Evolutionary conservation across 139 green algal genomes (phyloP).

Genomic region (Coelastrella sp.): DNA sequence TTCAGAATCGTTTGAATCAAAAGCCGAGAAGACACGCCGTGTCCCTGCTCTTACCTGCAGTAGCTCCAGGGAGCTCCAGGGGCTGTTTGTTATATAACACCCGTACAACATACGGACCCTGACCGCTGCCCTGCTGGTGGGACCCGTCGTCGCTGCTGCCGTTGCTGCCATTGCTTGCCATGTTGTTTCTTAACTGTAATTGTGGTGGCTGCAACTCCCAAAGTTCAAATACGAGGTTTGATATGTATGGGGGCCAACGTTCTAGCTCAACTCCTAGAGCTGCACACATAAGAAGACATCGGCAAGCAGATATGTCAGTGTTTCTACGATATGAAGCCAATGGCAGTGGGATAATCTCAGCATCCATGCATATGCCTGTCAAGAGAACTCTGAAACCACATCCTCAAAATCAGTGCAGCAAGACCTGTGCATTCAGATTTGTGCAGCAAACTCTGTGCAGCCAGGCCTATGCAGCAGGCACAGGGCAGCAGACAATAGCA

Average conservation of each 20-base stretch:
- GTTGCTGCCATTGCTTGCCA: neutral
- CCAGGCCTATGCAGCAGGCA: no score
- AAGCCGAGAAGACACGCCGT: no score
- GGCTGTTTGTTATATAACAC: slow-evolving; percentile 77
- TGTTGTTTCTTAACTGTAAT: slow-evolving; percentile 53
- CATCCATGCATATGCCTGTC: neutral
- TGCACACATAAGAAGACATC: slow-evolving; percentile 40
- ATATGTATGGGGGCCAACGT: slow-evolving; percentile 78
- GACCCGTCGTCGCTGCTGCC: neutral
- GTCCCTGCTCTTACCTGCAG: slow-evolving; percentile 39
- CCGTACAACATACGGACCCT: slow-evolving; percentile 44
- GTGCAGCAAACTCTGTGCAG: no score
- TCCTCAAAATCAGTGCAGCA: neutral
- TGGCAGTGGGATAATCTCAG: neutral
- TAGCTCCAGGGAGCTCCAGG: slow-evolving; percentile 57
- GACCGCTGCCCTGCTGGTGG: neutral
- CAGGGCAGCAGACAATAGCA: no score
- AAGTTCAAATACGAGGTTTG: slow-evolving; percentile 79
- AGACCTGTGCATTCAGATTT: neutral
- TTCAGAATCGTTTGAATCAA: no score
- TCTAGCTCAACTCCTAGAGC: slow-evolving; percentile 70
- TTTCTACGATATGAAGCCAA: slow-evolving; percentile 17
- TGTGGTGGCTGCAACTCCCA: slow-evolving; percentile 64
- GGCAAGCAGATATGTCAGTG: slow-evolving; percentile 75
- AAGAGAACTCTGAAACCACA: neutral